Evolutionary conservation across 108 stramenopile species (phyloP).

Genomic region (Cyclotella distinguenda): DNA sequence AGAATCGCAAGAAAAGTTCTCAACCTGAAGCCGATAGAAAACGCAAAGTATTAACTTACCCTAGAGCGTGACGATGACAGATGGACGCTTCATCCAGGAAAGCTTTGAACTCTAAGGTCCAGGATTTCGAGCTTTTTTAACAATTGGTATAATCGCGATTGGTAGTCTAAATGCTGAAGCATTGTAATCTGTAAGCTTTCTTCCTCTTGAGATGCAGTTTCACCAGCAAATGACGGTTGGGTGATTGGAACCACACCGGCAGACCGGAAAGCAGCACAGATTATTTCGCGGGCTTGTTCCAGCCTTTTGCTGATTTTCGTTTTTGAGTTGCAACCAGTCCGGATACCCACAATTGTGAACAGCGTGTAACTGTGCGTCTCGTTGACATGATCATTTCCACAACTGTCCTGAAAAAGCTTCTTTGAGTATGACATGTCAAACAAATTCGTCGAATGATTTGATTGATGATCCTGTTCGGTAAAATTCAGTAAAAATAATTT

Average conservation of each 20-base stretch:
- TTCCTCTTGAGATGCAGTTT: slow-evolving; percentile 33
- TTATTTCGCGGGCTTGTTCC: neutral
- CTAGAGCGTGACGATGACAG: no score
- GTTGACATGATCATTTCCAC: no score
- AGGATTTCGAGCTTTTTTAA: no score
- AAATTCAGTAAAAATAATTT: slow-evolving; percentile 4
- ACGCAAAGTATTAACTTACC: no score
- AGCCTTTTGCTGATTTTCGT: neutral
- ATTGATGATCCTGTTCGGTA: neutral
- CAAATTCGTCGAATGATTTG: neutral
- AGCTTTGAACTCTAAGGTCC: no score
- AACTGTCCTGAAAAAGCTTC: neutral
- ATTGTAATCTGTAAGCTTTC: slow-evolving; percentile 59
- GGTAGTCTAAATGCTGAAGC: slow-evolving; percentile 70
- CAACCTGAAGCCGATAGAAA: no score
- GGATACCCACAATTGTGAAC: neutral
- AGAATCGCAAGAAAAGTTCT: no score
- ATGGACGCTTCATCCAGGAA: no score
- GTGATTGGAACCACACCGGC: slow-evolving; percentile 4
- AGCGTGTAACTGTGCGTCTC: no score
- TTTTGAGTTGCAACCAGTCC: neutral
- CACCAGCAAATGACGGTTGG: neutral
- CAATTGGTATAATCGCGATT: slow-evolving; percentile 30
- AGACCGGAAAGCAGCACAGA: neutral
- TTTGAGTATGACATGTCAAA: slow-evolving; percentile 16